Evolutionary conservation across 176 grass and related monocot genomes (phyloP), one percentile per base, ranked within the genome.

Genomic region (Echinochloa phyllopogon): DNA sequence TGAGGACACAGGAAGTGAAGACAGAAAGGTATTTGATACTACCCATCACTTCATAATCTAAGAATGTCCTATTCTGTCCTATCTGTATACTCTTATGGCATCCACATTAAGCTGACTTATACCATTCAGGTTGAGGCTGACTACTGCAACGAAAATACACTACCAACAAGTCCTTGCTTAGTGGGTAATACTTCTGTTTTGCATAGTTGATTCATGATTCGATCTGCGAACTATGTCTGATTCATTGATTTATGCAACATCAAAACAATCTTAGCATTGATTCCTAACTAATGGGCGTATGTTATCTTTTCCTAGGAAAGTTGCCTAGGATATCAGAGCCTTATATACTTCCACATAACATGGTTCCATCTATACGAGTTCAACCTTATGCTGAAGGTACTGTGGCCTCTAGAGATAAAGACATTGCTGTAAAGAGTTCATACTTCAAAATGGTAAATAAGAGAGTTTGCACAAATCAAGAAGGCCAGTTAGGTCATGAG

Each of bases 361-460:
- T 55, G 63, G 72, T 50, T 44, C 82, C 73, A 52, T 90, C 37
- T 43, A 48, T 63, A 72, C 21, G 63, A 80, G 20, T 73, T 63
- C 49, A 42, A 51, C 49, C 60, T 81, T 68, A 57, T 78, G 65
- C 41, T 39, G 81, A 90, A 86, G 77, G 43, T 57, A 88, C 15
- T 63, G 76, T 57, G 50, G 62, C 65, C 55, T 77, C 76, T 21
- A 80, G 25, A 44, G 75, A 88, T 65, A 95, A 85, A 88, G 89
- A 87, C 73, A 43, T 83, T 49, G 80, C 82, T 45, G 82, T 87
- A 27, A 90, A 75, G 81, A 98, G 91, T 86, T 80, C 82, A 53
- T 95, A 92, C 79, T 98, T 98, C 72, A 95, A 84, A 74, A 89
- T 42, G 8, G 74, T 36, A 63, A 91, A 90, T 6, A 82, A 86